These are phyloP conservation scores for Earliella scabrosa DNA, from an alignment of 1,284 basidiomycete genomes.

Conservation along the genomic window DNA sequence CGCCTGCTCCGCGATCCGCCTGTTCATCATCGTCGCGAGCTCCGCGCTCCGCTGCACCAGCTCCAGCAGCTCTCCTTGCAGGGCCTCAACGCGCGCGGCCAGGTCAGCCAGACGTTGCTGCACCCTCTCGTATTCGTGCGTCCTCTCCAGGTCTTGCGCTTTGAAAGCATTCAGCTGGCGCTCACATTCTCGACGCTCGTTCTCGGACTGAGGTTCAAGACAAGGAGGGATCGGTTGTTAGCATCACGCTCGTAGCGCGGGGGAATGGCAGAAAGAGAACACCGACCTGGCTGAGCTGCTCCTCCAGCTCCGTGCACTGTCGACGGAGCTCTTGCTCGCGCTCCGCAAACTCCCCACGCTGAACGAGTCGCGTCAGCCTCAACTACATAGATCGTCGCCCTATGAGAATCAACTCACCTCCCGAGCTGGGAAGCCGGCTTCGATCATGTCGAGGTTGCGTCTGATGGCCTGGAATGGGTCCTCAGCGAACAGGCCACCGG, in stretches of 20 bases:
- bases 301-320: neutral
- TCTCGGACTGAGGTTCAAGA: neutral
- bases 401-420: neutral
- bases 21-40: constrained; percentile 4
- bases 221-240: too few relatives aligned
- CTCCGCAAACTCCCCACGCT: neutral
- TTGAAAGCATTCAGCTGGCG: neutral
- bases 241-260: too few relatives aligned
- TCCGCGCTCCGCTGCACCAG: neutral
- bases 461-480: too few relatives aligned
- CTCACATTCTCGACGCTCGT: neutral
- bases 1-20: constrained; percentile 1
- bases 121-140: neutral
- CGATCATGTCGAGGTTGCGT: too few relatives aligned
- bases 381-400: too few relatives aligned
- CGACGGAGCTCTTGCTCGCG: neutral
- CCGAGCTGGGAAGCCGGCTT: neutral
- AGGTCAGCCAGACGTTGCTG: neutral
- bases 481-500: too few relatives aligned
- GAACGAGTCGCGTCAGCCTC: too few relatives aligned
- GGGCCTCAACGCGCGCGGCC: neutral
- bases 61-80: neutral
- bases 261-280: too few relatives aligned
- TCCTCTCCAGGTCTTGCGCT: neutral
- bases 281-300: neutral